Percentiles rank a stretch among this genome's conserved stretches.
Evolutionary conservation across 371 early-diverging fungal species (phyloP).

Genomic region (Mucor indicus): DNA sequence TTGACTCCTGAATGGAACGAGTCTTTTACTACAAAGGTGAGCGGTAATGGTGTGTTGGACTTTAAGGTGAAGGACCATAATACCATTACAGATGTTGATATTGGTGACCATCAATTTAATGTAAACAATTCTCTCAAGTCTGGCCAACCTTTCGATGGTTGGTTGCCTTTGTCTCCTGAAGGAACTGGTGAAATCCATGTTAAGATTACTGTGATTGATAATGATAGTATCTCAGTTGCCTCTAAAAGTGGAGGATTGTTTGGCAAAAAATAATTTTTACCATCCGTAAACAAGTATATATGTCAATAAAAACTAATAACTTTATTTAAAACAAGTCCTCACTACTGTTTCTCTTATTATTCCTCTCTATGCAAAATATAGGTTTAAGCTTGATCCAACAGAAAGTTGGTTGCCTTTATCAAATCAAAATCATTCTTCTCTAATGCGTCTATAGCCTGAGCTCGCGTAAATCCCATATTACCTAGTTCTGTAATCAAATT

Average conservation of each 20-base stretch:
- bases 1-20: slow-evolving; percentile 68
- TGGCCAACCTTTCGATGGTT: slow-evolving; percentile 39
- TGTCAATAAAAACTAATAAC: not conserved
- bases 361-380: not conserved
- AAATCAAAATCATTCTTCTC: slow-evolving; percentile 79
- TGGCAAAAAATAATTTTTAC: slow-evolving; percentile 8
- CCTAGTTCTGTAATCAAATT: slow-evolving; percentile 49
- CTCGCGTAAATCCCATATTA: slow-evolving; percentile 78
- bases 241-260: slow-evolving; percentile 12
- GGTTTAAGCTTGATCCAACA: slow-evolving; percentile 58
- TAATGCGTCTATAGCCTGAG: slow-evolving; percentile 74
- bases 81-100: slow-evolving; percentile 63
- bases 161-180: slow-evolving; percentile 39
- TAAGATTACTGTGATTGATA: slow-evolving; percentile 12
- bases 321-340: not conserved
- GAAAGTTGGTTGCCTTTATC: slow-evolving; percentile 76
- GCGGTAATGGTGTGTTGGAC: slow-evolving; percentile 37
- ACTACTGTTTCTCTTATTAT: not conserved
- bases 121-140: slow-evolving; percentile 43
- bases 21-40: slow-evolving; percentile 27
- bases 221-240: slow-evolving; percentile 2
- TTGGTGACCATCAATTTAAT: slow-evolving; percentile 60
- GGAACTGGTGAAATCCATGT: slow-evolving; percentile 48
- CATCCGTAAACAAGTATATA: no score
- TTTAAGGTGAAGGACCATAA: slow-evolving; percentile 72